These are phyloP conservation scores for Chrysoporthe austroafricana DNA, from an alignment of 2,329 filamentous ascomycete genomes.

Conservation along the genomic window DNA sequence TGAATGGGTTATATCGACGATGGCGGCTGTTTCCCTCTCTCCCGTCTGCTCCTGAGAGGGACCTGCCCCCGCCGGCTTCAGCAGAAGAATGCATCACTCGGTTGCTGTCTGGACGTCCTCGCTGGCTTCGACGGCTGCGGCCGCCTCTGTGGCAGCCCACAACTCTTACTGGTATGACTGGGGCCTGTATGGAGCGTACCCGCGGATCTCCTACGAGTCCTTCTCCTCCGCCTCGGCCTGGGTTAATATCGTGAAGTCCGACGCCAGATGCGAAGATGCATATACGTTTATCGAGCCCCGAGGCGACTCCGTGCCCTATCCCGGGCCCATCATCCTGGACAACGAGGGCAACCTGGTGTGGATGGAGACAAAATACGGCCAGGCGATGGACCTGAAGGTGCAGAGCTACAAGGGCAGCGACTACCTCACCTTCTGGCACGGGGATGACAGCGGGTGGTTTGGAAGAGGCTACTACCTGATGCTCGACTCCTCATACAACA, in stretches of 20 bases:
- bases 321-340: constrained; percentile 34
- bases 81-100: neutral
- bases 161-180: constrained; percentile 26
- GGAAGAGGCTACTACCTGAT: constrained; percentile 28
- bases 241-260: constrained; percentile 29
- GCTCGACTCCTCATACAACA: constrained; percentile 28
- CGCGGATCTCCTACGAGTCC: constrained; percentile 26
- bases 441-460: constrained; percentile 23
- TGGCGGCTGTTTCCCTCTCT: neutral
- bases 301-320: constrained; percentile 25
- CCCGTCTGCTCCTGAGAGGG: neutral
- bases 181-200: constrained; percentile 30
- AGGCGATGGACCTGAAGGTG: constrained; percentile 31
- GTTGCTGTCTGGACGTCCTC: neutral
- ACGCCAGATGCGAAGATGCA: constrained; percentile 27
- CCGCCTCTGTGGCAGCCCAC: constrained; percentile 8
- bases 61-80: neutral
- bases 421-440: constrained; percentile 44
- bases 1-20: neutral
- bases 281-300: constrained; percentile 30
- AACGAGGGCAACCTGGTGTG: constrained; percentile 35
- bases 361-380: constrained; percentile 32
- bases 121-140: constrained; percentile 1
- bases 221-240: constrained; percentile 26
- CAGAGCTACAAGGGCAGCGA: constrained; percentile 38